phyloP scores from a whole-genome alignment of 371 early-diverging fungal species.

The Dinochytrium kinnereticum region DNA sequence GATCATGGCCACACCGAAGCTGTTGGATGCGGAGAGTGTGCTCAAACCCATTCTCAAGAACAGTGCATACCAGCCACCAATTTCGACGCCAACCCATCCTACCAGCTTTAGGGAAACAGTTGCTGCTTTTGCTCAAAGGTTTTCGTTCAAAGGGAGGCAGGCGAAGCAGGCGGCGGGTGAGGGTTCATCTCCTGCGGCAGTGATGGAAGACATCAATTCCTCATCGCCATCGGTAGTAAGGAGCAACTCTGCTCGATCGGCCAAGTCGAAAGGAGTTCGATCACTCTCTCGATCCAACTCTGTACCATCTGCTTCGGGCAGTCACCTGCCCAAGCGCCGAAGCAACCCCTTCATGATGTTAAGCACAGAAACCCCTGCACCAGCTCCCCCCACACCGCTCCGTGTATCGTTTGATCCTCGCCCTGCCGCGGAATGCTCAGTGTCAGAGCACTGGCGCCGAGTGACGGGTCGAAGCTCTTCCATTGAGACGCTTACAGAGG shows the following conservation, averaged over 20 bases:
- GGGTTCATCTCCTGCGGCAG: no score
- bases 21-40: background rate
- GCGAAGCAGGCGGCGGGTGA: no score
- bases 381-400: background rate
- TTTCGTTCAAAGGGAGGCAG: conserved; percentile 5
- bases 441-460: background rate
- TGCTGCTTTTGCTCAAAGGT: background rate
- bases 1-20: background rate
- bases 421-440: background rate
- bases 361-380: background rate
- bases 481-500: background rate
- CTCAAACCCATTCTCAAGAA: conserved; percentile 13
- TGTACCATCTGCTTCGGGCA: background rate
- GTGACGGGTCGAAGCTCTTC: background rate
- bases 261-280: no score
- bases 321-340: background rate
- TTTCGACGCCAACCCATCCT: background rate
- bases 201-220: no score
- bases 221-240: background rate
- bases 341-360: background rate
- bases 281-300: background rate
- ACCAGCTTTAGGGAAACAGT: background rate
- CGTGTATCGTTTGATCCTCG: background rate
- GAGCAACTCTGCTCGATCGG: no score
- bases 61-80: background rate